Evolutionary conservation across 805 yeast species (phyloP), one percentile per base, ranked within the genome.

Genomic region (Suhomyces pyralidae): DNA sequence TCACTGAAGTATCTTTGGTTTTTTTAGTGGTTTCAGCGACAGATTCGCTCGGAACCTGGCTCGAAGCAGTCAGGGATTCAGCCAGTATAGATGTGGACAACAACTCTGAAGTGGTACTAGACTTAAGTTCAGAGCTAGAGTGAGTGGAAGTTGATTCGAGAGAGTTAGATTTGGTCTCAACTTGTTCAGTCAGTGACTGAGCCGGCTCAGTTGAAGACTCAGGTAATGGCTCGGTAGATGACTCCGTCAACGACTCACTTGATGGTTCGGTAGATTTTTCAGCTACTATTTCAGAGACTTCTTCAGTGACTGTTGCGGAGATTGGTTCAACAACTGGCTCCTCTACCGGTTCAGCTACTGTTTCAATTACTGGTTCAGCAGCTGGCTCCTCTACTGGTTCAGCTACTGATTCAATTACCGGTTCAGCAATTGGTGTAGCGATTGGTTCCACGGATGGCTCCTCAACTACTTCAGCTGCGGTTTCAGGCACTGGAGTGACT

Each of bases 321-420:
- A 6, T 26, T 40, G 15, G 12, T 19, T 40, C 12, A 20, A 20
- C 22, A 20, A 20, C 22, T 20, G 22, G 22, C 22, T 20, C 22
- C n/a, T n/a, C n/a, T n/a, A n/a, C n/a, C n/a, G n/a, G n/a, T n/a
- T n/a, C n/a, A n/a, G n/a, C n/a, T n/a, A n/a, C n/a, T n/a, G n/a
- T n/a, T 10, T 25, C 25, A 22, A 26, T 15, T 1, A 7, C 44
- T 40, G 15, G 12, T 19, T 40, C 19, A 7, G 12, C 52, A 15
- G 44, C 40, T 5, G 50, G 17, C n/a, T n/a, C n/a, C 22, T 20
- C 22, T 20, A 20, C 22, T 20, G 22, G 22, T 15, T 45, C 42
- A 30, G 47, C 49, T 17, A 34, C 53, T 20, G 48, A 28, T 44
- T 51, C 55, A 25, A 25, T 54, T n/a, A 46, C 49, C 6, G 55